Conservation (phyloP, 805 yeast genomes). For the Myxozyma lipomycoides region DNA sequence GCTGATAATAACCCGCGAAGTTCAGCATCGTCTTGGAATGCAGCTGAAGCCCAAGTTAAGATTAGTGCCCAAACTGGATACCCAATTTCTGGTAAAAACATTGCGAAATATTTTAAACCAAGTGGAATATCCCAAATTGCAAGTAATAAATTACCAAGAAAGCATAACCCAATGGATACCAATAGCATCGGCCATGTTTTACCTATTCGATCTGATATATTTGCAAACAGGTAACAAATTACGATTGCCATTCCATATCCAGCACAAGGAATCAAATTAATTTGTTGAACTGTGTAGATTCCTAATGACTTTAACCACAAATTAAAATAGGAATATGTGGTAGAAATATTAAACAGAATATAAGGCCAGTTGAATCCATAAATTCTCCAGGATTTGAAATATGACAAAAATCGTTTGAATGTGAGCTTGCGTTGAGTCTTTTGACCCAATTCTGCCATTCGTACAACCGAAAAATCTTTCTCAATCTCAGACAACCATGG, state of each 20-base stretch:
- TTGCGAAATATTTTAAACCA: conserved; percentile 9
- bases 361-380: conserved; percentile 14
- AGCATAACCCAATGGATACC: conserved; percentile 3
- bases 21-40: conserved; percentile 15
- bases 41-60: conserved; percentile 10
- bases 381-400: conserved; percentile 7
- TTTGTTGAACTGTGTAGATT: conserved; percentile 8
- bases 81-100: conserved; percentile 9
- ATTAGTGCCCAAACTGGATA: conserved; percentile 14
- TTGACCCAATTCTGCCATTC: conserved; percentile 9
- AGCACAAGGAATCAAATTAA: conserved; percentile 7
- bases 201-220: conserved; percentile 7
- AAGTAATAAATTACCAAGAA: conserved; percentile 8
- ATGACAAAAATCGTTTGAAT: conserved; percentile 1
- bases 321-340: conserved; percentile 5
- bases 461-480: conserved; percentile 5
- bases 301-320: conserved; percentile 10
- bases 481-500: conserved; percentile 2
- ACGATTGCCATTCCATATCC: conserved; percentile 13
- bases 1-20: conserved; percentile 10
- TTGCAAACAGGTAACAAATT: conserved; percentile 1
- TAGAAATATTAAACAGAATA: conserved; percentile 4
- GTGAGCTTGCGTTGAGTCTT: conserved; percentile 3
- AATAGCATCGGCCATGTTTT: conserved; percentile 6
- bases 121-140: conserved; percentile 13